phyloP scores from a whole-genome alignment of 2,329 filamentous ascomycete species.

The Pseudogymnoascus sp. region DNA sequence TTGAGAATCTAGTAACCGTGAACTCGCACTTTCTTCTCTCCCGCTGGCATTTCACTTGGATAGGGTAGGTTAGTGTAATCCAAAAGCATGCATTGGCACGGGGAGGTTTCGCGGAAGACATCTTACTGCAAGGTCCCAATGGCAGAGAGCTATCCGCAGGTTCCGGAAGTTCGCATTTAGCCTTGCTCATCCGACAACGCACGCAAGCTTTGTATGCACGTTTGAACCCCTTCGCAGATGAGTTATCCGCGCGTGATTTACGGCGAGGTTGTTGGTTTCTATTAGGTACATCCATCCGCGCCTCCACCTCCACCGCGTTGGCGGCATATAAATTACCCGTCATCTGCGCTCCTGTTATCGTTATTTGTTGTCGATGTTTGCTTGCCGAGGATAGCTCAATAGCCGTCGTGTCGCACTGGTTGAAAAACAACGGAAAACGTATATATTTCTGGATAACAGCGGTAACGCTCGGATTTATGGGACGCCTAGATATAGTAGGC shows the following conservation, averaged over 20 bases:
- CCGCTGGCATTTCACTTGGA: slow-evolving; percentile 35
- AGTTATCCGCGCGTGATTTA: not conserved
- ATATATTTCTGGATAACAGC: not conserved
- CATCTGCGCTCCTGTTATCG: not conserved
- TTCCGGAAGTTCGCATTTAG: slow-evolving; percentile 38
- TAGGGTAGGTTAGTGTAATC: not conserved
- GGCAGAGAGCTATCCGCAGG: slow-evolving; percentile 35
- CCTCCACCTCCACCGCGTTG: not conserved
- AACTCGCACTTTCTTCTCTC: slow-evolving; percentile 44
- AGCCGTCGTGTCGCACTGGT: not conserved
- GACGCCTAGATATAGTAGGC: not conserved
- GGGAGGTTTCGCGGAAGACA: not conserved
- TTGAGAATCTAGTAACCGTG: slow-evolving; percentile 31
- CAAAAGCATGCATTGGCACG: not conserved
- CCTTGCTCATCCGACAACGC: slow-evolving; percentile 43
- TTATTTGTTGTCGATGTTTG: not conserved
- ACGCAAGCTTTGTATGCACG: slow-evolving; percentile 48
- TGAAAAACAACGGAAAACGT: not conserved
- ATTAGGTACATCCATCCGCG: not conserved
- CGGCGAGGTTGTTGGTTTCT: not conserved
- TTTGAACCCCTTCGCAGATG: slow-evolving; percentile 32
- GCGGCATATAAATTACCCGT: not conserved
- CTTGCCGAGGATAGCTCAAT: not conserved
- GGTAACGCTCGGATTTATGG: not conserved
- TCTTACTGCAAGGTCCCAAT: slow-evolving; percentile 32